Base-by-base conservation (phyloP, 2,329 filamentous ascomycete species). In the Monosporascus sp. region DNA sequence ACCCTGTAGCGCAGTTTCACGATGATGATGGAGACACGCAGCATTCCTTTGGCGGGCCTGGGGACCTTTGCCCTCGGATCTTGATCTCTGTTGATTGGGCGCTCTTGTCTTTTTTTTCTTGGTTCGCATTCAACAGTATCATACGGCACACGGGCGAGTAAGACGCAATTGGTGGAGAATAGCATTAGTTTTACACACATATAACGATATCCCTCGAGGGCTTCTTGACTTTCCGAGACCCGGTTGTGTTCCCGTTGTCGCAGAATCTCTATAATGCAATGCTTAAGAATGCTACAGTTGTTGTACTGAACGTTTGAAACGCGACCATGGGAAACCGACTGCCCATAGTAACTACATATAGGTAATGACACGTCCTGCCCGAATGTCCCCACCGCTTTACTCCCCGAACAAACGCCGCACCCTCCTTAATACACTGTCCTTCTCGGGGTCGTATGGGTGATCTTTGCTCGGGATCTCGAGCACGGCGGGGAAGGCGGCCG, bases 381-480 rank as follows among this genome's bases (percentile, higher is more conserved):
- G 24, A n/a, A 22, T 3, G 17, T 28, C 7, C 22, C 20, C 22
- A 31, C 20, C n/a, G 31, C 20, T 60, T 69, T 82, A 92, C 76
- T 92, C 84, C 63, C 84, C 84, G 74, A 86, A 86, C 53, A 84
- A 60, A 55, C 80, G 76, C 57, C 80, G 76, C 46, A 99, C 94
- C 61, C 94, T 82, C 75, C 92, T 89, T 74, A 99, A 72, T 44
- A 99, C 93, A 68, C 93, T 97, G 72, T 99, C 94, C 78, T 99
- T 99, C 75, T 99, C 94, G 0, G 94, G 94, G 65, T 99, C 93
- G 69, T 99, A 99, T 2, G 94, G 94, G 71, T 99, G 94, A 71
- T 99, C 94, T 79, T 99, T 99, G 75, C 91, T 96, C 24, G 94
- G 94, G 56, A 99, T 97, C 73, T 99, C 94, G 54, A 99, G 84